Evolutionary conservation across 2,329 filamentous ascomycete species (phyloP).

Genomic region (Venturia nashicola): DNA sequence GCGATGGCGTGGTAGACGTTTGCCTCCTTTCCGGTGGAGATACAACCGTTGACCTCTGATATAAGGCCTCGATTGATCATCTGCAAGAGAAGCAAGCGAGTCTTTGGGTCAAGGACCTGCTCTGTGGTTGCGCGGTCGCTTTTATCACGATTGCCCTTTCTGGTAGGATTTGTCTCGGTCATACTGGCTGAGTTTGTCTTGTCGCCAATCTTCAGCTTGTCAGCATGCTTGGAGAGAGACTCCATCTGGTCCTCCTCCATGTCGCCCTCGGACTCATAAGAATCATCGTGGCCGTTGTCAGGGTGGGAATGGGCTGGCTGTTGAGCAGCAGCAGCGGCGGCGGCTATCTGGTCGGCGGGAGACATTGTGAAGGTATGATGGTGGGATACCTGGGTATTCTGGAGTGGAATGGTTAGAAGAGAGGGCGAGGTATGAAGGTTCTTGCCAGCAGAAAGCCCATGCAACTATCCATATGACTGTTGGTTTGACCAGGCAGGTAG

Average conservation of each 20-base stretch:
- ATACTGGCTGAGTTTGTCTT: slow-evolving; percentile 6
- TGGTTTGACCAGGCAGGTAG: no score
- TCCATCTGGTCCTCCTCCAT: slow-evolving; percentile 66
- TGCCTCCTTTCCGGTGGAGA: slow-evolving; percentile 95
- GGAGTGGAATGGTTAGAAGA: not conserved
- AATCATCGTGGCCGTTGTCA: not conserved
- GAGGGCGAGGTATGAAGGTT: not conserved
- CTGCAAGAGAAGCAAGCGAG: slow-evolving; percentile 88
- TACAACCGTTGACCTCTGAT: slow-evolving; percentile 83
- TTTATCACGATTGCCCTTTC: slow-evolving; percentile 57
- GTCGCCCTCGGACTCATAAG: not conserved
- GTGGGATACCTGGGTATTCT: not conserved
- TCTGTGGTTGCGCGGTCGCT: slow-evolving; percentile 88
- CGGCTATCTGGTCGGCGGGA: slow-evolving; percentile 3
- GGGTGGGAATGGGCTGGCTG: not conserved
- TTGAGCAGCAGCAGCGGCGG: not conserved
- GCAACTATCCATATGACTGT: no score
- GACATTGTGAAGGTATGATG: not conserved
- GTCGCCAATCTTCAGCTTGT: slow-evolving; percentile 69
- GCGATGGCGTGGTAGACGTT: slow-evolving; percentile 91
- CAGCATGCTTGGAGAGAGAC: slow-evolving; percentile 71
- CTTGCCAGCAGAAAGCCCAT: no score
- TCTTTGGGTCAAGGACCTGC: slow-evolving; percentile 86
- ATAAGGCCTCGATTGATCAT: slow-evolving; percentile 89
- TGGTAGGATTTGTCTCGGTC: slow-evolving; percentile 18